phyloP scores from a whole-genome alignment of 805 yeast species.

The Komagataella ulmi region DNA sequence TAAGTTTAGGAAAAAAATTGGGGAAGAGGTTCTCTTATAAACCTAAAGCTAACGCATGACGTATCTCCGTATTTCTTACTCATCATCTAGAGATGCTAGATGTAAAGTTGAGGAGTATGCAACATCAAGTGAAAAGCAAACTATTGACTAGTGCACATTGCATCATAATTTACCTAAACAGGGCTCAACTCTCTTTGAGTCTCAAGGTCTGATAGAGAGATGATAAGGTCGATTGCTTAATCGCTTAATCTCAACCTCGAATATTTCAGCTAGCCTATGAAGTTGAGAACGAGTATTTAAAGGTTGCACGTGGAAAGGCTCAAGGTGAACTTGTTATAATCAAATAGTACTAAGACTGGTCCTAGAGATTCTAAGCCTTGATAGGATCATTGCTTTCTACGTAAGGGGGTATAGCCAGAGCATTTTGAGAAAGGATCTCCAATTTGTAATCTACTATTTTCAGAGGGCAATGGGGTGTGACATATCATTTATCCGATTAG shows the following conservation, averaged over 20 bases:
- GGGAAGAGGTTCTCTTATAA: background rate
- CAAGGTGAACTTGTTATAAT: background rate
- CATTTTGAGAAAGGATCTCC: too few relatives aligned
- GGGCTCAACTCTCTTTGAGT: background rate
- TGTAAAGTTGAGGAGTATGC: background rate
- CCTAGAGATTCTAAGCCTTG: too few relatives aligned
- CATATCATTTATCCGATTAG: too few relatives aligned
- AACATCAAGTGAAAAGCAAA: background rate
- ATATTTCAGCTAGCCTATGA: too few relatives aligned
- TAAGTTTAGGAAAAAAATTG: background rate
- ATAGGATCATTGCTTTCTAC: too few relatives aligned
- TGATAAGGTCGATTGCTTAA: background rate
- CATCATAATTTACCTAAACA: background rate
- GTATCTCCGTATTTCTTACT: background rate
- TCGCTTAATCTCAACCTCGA: background rate
- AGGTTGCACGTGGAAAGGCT: background rate
- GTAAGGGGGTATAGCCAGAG: too few relatives aligned
- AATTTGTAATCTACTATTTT: too few relatives aligned
- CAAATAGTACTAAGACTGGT: too few relatives aligned
- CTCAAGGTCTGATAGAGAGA: background rate
- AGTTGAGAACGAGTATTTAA: too few relatives aligned
- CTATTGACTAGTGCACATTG: background rate
- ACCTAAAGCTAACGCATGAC: background rate
- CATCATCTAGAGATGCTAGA: background rate
- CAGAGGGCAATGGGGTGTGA: too few relatives aligned